These are phyloP conservation scores for Paramecium octaurelia DNA, from an alignment of 73 alveolate species.

Conservation along the genomic window DNA sequence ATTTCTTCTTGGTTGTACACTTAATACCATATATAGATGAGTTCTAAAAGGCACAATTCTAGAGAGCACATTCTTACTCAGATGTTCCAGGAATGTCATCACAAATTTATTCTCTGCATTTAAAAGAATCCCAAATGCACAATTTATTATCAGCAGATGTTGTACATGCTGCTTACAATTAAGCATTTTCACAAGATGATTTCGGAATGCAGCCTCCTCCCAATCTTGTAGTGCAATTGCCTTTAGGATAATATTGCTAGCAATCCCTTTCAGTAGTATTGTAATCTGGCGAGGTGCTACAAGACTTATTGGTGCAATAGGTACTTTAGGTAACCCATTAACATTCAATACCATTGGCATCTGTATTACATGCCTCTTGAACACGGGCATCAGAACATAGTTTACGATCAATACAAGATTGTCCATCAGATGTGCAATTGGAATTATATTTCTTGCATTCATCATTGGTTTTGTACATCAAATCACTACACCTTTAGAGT, in stretches of 20 bases:
- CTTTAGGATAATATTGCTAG: not conserved
- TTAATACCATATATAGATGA: not conserved
- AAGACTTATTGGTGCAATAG: not conserved
- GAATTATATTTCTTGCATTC: not conserved
- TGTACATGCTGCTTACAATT: not conserved
- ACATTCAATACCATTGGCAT: not conserved
- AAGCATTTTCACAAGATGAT: not conserved
- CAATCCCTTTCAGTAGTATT: not conserved
- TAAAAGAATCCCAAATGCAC: not conserved
- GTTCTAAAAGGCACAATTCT: not conserved
- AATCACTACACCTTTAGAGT: not conserved
- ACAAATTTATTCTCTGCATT: not conserved
- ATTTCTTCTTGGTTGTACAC: not conserved
- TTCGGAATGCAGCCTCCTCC: not conserved
- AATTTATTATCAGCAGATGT: not conserved
- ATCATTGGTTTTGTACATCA: not conserved
- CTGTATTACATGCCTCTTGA: not conserved
- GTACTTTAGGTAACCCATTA: not conserved
- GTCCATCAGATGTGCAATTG: constrained; percentile 29
- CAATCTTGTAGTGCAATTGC: not conserved
- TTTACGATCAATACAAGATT: not conserved
- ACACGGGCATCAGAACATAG: not conserved
- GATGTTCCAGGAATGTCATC: not conserved
- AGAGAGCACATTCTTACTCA: not conserved
- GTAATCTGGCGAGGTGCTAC: not conserved